Base-by-base conservation (phyloP, 306 rosid species). In the Rubus parviflorus region DNA sequence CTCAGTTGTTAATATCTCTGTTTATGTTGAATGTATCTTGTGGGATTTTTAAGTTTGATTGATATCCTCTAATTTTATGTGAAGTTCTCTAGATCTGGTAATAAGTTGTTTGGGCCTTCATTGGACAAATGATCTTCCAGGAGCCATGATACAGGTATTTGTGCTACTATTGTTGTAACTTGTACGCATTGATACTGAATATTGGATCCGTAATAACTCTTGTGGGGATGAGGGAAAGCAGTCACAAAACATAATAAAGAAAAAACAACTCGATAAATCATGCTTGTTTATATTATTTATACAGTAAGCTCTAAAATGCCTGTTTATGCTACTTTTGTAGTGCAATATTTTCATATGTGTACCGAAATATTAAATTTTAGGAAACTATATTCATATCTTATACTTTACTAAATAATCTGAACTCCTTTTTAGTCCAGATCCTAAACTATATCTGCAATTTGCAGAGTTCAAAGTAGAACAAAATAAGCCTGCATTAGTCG, bases 121-220 rank as follows among this genome's bases (percentile, higher is more conserved):
- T 75, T 94, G 98, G 98, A 94, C 95, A 79, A 94, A 94, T 82
- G 98, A 94, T 87, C 93, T 94, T 72, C 98, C 98, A 3, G 98
- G 97, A 84, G 97, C 98, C 78, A 92, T 94, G 98, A 92, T 94
- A 84, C 98, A 94, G 90, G 98, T 87, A 45, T 45, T 42, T 53
- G 20, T 12, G 40, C 70, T 19, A 25, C 54, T 75, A 25, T 75
- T 64, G 61, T 70, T 17, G 2, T 16, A 63, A 63, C 0, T 57
- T 48, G n/a, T 57, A 3, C 11, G 51, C 37, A 17, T 76, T 4
- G 11, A 61, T 22, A 54, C 0, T 38, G 8, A 60, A 61, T 43
- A n/a, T 61, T 78, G 76, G 42, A 22, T 70, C 12, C 13, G 7
- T 70, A 37, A 22, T 19, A 63, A 41, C 72, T 47, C 42, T 35